Conservation (phyloP, 768 basidiomycete species). For the Boletus eberwhitei region DNA sequence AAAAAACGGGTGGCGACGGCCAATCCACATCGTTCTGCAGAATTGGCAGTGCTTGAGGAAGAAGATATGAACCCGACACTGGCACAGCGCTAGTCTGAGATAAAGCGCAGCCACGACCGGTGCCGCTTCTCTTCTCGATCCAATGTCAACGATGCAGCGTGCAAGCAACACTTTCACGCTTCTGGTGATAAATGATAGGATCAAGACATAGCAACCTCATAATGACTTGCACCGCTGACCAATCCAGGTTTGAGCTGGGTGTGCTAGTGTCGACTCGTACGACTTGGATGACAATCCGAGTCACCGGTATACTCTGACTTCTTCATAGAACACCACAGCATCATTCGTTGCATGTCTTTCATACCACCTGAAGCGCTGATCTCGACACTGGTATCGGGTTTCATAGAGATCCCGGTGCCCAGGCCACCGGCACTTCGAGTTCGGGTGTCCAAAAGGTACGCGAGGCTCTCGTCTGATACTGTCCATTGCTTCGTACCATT, state of each 20-base stretch:
- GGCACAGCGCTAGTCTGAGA: neutral
- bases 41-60: slow-evolving; percentile 16
- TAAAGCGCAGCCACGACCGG: slow-evolving; percentile 15
- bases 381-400: slow-evolving; percentile 8
- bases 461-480: too few relatives aligned
- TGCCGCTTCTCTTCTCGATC: slow-evolving; percentile 20
- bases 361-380: neutral
- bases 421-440: too few relatives aligned
- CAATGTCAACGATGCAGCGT: slow-evolving; percentile 10
- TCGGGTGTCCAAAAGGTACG: too few relatives aligned
- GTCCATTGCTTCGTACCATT: too few relatives aligned
- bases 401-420: too few relatives aligned
- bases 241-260: neutral
- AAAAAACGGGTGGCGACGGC: neutral
- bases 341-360: neutral
- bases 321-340: slow-evolving; percentile 16
- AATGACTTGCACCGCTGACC: neutral
- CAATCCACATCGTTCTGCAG: neutral
- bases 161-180: slow-evolving; percentile 7
- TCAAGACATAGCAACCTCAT: slow-evolving; percentile 12
- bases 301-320: neutral
- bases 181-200: slow-evolving; percentile 2
- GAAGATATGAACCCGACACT: slow-evolving; percentile 8
- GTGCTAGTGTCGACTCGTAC: slow-evolving; percentile 10
- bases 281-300: neutral